Evolutionary conservation across 306 rosid genomes (phyloP), one percentile per base, ranked within the genome.

Genomic region (Vicia faba): DNA sequence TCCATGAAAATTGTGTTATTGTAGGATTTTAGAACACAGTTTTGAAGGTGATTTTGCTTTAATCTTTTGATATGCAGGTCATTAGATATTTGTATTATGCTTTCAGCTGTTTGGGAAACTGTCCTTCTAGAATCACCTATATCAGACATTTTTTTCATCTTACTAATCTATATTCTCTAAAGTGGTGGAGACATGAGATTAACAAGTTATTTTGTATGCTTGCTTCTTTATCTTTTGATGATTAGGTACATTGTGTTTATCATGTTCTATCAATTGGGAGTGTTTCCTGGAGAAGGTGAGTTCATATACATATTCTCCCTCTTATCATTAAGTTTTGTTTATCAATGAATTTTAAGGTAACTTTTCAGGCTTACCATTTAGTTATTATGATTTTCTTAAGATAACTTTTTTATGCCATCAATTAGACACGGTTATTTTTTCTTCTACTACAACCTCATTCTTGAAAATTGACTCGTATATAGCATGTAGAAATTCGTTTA

Each of bases 221-320:
- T 49, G 57, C 49, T 57, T 25, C 35, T 71, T 78, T 46, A 51
- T 66, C 36, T 35, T 63, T 36, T 81, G 61, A 46, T 81, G 62
- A 44, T 64, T 67, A 92, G 98, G 96, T 93, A 88, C 83, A 88
- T 97, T 44, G 95, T 89, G 26, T 93, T 89, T 81, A 85, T 83
- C 41, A 77, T 86, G 73, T 78, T 93, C 70, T 93, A 88, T 80
- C 97, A 97, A 58, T 44, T 80, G 46, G 98, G 98, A 68, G 40
- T 89, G 64, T 80, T 83, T 74, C 81, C 84, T 41, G 97, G 91
- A 78, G 98, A 93, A 89, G 80, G 98, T 92, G 87, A 87, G 96
- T 84, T 72, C 73, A 44, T 11, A 68, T 64, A 68, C 70, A 36
- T 44, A 61, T 38, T 59, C 26, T 69, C 74, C 63, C 61, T 35